Conservation (phyloP, 352 stramenopile species). For the Phytopythium sindhum region DNA sequence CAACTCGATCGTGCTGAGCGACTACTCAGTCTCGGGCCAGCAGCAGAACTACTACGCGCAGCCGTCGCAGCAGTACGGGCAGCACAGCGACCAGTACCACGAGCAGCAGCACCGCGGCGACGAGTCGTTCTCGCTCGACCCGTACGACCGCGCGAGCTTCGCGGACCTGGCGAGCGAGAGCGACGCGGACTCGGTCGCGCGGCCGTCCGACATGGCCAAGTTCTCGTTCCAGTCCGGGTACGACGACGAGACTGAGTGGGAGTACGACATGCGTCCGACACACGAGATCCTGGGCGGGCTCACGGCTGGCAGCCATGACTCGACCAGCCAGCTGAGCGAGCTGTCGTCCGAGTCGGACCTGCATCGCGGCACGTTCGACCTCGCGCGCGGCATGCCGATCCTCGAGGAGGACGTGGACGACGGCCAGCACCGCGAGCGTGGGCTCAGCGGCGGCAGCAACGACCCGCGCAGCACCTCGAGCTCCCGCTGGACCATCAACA, state of each 20-base stretch:
- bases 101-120: constrained; percentile 20
- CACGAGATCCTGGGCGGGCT: constrained; percentile 21
- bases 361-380: constrained; percentile 50
- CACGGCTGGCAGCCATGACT: constrained; percentile 8
- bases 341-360: constrained; percentile 32
- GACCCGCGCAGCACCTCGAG: constrained; percentile 43
- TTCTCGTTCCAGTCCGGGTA: constrained; percentile 77
- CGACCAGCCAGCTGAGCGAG: constrained; percentile 25
- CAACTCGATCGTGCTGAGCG: constrained; percentile 28
- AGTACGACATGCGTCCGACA: constrained; percentile 48
- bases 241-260: constrained; percentile 69
- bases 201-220: constrained; percentile 59
- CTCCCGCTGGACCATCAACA: constrained; percentile 52
- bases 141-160: constrained; percentile 69
- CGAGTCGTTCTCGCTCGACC: constrained; percentile 73
- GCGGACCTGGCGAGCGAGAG: constrained; percentile 53
- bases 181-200: constrained; percentile 31
- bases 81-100: constrained; percentile 4
- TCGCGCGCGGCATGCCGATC: constrained; percentile 50
- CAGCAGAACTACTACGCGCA: constrained; percentile 11
- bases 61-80: constrained; percentile 8
- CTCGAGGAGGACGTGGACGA: constrained; percentile 58
- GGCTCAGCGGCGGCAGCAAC: constrained; percentile 13
- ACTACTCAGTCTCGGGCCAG: constrained; percentile 19
- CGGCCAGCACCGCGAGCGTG: constrained; percentile 17